phyloP scores from a whole-genome alignment of 1,284 basidiomycete genomes.

The Sporisorium graminicola region DNA sequence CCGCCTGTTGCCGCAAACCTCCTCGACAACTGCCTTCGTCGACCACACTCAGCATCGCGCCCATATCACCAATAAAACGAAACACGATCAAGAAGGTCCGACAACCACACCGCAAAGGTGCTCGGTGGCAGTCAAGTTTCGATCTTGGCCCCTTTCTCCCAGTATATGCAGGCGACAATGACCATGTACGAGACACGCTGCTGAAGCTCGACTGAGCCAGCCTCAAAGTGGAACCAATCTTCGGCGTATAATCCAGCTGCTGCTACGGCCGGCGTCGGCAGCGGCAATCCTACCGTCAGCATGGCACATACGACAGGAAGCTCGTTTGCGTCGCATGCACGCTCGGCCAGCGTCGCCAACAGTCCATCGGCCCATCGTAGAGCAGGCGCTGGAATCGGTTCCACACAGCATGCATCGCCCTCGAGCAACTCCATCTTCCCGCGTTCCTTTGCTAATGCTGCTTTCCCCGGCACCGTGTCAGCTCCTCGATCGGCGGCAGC shows the following conservation, averaged over 20 bases:
- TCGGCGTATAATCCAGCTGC: neutral
- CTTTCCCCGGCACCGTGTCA: conserved; percentile 29
- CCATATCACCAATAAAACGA: neutral
- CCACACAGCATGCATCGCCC: conserved; percentile 30
- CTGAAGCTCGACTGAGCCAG: conserved; percentile 10
- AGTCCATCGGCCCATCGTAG: conserved; percentile 27
- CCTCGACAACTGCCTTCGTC: neutral
- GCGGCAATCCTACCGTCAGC: conserved; percentile 1
- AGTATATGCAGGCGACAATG: neutral
- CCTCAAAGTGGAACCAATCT: conserved; percentile 17
- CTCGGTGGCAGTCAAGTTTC: neutral
- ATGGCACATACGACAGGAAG: conserved; percentile 20
- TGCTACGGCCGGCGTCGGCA: conserved; percentile 1
- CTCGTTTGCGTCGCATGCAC: conserved; percentile 20
- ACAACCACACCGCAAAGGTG: neutral
- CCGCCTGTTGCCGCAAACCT: too few species aligned
- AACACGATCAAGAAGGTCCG: neutral
- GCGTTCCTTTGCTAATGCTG: conserved; percentile 16
- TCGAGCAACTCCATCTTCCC: conserved; percentile 10
- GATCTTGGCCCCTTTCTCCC: neutral
- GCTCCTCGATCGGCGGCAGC: conserved; percentile 23
- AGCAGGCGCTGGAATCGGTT: conserved; percentile 5
- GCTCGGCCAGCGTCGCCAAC: conserved; percentile 17
- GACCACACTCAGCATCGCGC: neutral
- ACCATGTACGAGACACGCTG: neutral